Evolutionary conservation across 2,329 filamentous ascomycete species (phyloP).

Genomic region (Xenoacremonium recifei): DNA sequence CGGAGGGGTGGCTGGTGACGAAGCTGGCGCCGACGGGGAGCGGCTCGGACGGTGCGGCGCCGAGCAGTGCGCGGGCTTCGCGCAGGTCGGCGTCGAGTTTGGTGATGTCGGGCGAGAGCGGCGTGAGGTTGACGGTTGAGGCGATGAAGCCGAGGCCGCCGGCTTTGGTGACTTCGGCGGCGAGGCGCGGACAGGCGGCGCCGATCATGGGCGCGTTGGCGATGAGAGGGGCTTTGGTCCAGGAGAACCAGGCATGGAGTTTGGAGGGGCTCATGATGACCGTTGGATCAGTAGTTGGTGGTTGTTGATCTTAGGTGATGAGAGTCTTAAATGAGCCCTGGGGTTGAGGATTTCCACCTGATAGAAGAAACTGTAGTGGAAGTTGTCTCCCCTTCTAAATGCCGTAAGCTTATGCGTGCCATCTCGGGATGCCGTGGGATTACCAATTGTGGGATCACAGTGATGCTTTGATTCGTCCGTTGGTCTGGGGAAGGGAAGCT

Average conservation of each 20-base stretch:
- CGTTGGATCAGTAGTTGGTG: too few relatives aligned
- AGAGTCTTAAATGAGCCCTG: too few relatives aligned
- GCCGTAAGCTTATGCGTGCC: too few relatives aligned
- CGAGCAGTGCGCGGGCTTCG: slow-evolving; percentile 27
- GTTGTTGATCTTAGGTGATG: too few relatives aligned
- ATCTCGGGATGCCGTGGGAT: not conserved
- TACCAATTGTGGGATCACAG: not conserved
- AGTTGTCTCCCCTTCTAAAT: too few relatives aligned
- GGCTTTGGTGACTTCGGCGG: slow-evolving; percentile 37
- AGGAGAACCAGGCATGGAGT: slow-evolving; percentile 29
- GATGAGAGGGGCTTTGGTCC: slow-evolving; percentile 29
- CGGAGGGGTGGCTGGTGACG: slow-evolving; percentile 50
- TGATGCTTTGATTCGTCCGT: slow-evolving; percentile 6
- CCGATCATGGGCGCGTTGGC: slow-evolving; percentile 38
- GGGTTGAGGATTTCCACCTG: too few relatives aligned
- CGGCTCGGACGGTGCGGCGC: slow-evolving; percentile 36
- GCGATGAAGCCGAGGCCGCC: slow-evolving; percentile 38
- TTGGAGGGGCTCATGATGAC: slow-evolving; percentile 27
- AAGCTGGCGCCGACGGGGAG: slow-evolving; percentile 58
- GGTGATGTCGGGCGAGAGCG: slow-evolving; percentile 29
- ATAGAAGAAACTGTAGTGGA: too few relatives aligned
- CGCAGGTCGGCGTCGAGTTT: slow-evolving; percentile 32
- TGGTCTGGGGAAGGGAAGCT: not conserved
- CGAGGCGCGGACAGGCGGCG: slow-evolving; percentile 30
- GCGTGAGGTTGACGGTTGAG: slow-evolving; percentile 28